Evolutionary conservation across 2,329 filamentous ascomycete species (phyloP).

Genomic region (Phialophora tarda): DNA sequence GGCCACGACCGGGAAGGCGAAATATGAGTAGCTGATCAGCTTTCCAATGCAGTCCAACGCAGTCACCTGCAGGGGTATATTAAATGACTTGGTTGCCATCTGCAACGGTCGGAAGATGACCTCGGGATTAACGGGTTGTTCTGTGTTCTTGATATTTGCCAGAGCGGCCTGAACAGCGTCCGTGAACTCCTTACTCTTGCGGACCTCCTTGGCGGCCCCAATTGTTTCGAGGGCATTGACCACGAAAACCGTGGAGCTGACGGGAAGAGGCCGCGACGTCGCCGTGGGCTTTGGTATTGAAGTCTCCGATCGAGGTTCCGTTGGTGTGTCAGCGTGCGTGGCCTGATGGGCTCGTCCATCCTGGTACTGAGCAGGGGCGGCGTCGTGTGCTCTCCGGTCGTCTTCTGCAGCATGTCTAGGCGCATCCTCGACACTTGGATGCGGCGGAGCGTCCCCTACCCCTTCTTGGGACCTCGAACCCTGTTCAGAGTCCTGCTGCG

Average conservation of each 20-base stretch:
- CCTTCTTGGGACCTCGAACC: conserved; percentile 31
- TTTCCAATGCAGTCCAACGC: conserved; percentile 98
- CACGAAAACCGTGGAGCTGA: conserved; percentile 96
- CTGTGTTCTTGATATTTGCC: conserved; percentile 82
- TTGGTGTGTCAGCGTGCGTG: conserved; percentile 4
- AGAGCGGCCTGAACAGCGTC: conserved; percentile 83
- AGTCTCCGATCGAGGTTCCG: conserved; percentile 44
- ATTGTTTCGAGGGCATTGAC: conserved; percentile 92
- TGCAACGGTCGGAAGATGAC: conserved; percentile 89
- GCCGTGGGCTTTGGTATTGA: conserved; percentile 66
- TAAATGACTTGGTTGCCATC: conserved; percentile 84
- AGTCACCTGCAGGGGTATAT: conserved; percentile 82
- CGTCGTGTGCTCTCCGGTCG: conserved; percentile 21
- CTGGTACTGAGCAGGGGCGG: conserved; percentile 34
- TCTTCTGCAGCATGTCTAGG: conserved; percentile 10
- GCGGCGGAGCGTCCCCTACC: conserved; percentile 8
- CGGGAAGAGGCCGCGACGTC: conserved; percentile 64
- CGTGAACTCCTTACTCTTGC: conserved; percentile 80
- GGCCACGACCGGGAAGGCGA: conserved; percentile 70
- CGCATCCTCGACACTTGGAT: conserved; percentile 1
- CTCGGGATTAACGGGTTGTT: conserved; percentile 84
- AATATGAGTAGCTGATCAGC: conserved; percentile 98
- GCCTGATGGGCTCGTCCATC: conserved; percentile 34
- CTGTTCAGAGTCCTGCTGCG: conserved; percentile 22
- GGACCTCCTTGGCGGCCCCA: conserved; percentile 86